Evolutionary conservation across 768 basidiomycete genomes (phyloP), one percentile per base, ranked within the genome.

Genomic region (Artomyces pyxidatus): DNA sequence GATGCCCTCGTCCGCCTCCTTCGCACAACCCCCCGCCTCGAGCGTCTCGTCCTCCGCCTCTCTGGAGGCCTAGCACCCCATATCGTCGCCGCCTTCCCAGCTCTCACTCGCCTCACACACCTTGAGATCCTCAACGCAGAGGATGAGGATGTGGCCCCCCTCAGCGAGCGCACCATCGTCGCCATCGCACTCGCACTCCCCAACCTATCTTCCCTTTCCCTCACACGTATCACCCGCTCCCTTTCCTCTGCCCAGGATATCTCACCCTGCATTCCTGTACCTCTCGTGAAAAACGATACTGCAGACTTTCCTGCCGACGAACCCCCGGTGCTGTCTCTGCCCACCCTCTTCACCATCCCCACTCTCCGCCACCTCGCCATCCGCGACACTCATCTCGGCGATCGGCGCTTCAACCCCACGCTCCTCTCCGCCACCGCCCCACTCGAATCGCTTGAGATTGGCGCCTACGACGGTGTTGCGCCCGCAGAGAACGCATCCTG

Each of bases 131-230:
- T 51, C 25, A 54, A 50, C 35, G 45, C 48, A 26, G 49, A 42
- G 42, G 53, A 48, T 28, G 49, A 37, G 46, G 45, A 46, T 48
- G 27, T 41, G 35, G 9, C 26, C 12, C 42, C 47, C 21, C 32
- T 29, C 47, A 57, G 47, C 30, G 55, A 57, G 42, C 49, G 42
- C 39, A 51, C 48, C 25, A 44, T 43, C 38, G 44, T 50, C 23
- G 53, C 29, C 38, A 40, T 57, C 19, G 49, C 55, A 37, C 55
- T 48, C 19, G 37, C 55, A 8, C 23, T 54, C 3, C 55, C 55
- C 11, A 46, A 38, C 23, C 55, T 57, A 2, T 46, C 51, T 37
- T 37, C 42, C 14, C 55, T 57, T 40, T 51, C 55, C 49, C 45
- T 57, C 48, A 32, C 47, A 6, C 47, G 53, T 25, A 35, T 57